Evolutionary conservation across 495 filamentous ascomycete genomes (phyloP).

Genomic region (Cercophora samala): DNA sequence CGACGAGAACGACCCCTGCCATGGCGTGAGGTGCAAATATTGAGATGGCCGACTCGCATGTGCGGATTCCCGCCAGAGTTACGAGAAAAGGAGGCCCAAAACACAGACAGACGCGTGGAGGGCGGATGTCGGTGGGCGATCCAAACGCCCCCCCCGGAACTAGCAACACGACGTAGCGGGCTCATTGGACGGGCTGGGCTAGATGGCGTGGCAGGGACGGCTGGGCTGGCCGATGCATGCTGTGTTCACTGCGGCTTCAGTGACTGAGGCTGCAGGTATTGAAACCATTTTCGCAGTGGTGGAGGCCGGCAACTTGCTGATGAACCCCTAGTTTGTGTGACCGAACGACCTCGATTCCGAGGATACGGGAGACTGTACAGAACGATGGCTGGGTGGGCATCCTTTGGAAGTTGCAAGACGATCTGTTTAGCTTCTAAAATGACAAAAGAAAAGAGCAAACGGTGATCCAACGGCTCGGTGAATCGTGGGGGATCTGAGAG

Average conservation of each 20-base stretch:
- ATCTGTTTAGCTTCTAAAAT: neutral
- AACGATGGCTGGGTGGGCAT: neutral
- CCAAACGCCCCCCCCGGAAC: constrained; percentile 12
- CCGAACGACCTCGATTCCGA: neutral
- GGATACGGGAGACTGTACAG: neutral
- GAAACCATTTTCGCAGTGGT: neutral
- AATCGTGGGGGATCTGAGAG: neutral
- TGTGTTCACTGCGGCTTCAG: neutral
- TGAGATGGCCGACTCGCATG: constrained; percentile 7
- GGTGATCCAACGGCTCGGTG: neutral
- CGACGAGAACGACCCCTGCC: neutral
- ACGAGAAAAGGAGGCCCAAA: constrained; percentile 3
- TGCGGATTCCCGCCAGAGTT: constrained; percentile 9
- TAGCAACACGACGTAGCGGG: neutral
- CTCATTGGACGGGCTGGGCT: neutral
- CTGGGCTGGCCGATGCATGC: neutral
- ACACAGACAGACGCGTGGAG: constrained; percentile 11
- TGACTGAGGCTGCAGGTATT: constrained; percentile 8
- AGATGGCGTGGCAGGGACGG: neutral
- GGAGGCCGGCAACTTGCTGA: constrained; percentile 1
- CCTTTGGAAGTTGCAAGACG: neutral
- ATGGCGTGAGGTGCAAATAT: constrained; percentile 10
- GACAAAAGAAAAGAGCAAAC: neutral
- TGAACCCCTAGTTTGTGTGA: neutral
- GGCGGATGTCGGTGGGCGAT: constrained; percentile 9